A percentile compares a stretch with the other conserved stretches of the same genome.
Evolutionary conservation across 1,284 basidiomycete genomes (phyloP).

Genomic region (Schizophyllum commune): DNA sequence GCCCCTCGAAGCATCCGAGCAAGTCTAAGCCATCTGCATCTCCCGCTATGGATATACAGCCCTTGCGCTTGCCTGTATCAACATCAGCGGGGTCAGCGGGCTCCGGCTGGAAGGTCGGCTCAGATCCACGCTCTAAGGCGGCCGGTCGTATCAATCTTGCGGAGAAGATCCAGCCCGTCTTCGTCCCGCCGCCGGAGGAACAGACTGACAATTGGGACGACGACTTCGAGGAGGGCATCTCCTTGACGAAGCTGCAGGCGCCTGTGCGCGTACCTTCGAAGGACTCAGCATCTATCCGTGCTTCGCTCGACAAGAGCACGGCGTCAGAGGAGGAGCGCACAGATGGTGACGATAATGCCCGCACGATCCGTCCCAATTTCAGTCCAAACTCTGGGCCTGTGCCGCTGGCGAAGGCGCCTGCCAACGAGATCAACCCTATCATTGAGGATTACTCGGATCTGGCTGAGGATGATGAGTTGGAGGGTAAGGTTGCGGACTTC

Average conservation of each 20-base stretch:
- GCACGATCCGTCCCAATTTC: constrained; percentile 66
- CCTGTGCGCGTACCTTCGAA: constrained; percentile 22
- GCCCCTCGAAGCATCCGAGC: constrained; percentile 55
- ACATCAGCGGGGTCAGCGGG: constrained; percentile 19
- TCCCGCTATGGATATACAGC: constrained; percentile 25
- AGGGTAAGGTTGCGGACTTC: constrained; percentile 75
- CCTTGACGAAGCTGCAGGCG: constrained; percentile 74
- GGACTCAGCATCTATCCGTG: not conserved
- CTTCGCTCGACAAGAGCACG: constrained; percentile 55
- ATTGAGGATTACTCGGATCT: constrained; percentile 90
- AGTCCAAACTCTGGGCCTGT: constrained; percentile 50
- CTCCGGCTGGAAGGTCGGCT: constrained; percentile 25
- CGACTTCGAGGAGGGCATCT: constrained; percentile 93
- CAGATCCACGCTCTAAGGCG: constrained; percentile 25
- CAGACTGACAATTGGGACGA: constrained; percentile 96
- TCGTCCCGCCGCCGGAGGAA: constrained; percentile 63
- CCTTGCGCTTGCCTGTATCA: constrained; percentile 19
- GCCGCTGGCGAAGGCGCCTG: constrained; percentile 53
- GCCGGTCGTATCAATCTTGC: constrained; percentile 25
- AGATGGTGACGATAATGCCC: constrained; percentile 64
- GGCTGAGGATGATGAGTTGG: constrained; percentile 66
- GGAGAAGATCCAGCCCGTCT: constrained; percentile 51
- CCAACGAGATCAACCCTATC: constrained; percentile 54
- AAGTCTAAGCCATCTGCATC: constrained; percentile 27
- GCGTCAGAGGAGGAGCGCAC: constrained; percentile 51